Percentiles rank a stretch among this genome's conserved stretches.
Evolutionary conservation across 2,329 filamentous ascomycete species (phyloP).

Genomic region (Penicillium sp.): DNA sequence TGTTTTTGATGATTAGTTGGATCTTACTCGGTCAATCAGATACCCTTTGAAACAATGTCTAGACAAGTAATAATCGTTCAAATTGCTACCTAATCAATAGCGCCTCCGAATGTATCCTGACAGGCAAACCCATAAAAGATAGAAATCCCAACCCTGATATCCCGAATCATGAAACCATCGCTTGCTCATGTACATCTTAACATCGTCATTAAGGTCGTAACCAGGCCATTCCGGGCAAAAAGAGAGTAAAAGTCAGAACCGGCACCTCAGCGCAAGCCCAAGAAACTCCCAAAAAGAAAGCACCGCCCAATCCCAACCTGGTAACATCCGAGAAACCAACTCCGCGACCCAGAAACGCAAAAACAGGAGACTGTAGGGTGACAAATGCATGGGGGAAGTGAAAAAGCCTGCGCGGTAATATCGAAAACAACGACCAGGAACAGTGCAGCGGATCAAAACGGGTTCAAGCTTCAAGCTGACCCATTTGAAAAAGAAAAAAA

Average conservation of each 20-base stretch:
- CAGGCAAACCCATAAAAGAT: conserved; percentile 11
- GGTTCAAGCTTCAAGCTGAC: background rate
- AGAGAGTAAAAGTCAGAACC: conserved; percentile 22
- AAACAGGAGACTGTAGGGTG: conserved; percentile 1
- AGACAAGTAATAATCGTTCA: conserved; percentile 18
- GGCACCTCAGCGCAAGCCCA: conserved; percentile 23
- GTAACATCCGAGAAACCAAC: conserved; percentile 17
- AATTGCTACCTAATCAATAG: conserved; percentile 21
- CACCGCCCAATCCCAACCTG: conserved; percentile 19
- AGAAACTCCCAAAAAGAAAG: conserved; percentile 29
- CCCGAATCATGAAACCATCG: conserved; percentile 33
- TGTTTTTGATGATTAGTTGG: conserved; percentile 5
- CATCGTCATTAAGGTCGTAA: conserved; percentile 39
- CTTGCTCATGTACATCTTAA: conserved; percentile 40
- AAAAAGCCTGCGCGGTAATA: background rate
- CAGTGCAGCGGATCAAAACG: background rate
- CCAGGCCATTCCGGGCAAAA: conserved; percentile 30
- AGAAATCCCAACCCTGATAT: conserved; percentile 19
- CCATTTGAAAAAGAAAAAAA: background rate
- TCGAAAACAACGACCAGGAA: conserved; percentile 5
- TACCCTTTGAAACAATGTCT: conserved; percentile 16
- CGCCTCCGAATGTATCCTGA: conserved; percentile 17
- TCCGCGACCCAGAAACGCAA: conserved; percentile 20
- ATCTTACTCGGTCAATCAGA: conserved; percentile 16
- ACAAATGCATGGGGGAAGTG: background rate